Evolutionary conservation across 1,284 basidiomycete genomes (phyloP).

Genomic region (Pascua sp.): DNA sequence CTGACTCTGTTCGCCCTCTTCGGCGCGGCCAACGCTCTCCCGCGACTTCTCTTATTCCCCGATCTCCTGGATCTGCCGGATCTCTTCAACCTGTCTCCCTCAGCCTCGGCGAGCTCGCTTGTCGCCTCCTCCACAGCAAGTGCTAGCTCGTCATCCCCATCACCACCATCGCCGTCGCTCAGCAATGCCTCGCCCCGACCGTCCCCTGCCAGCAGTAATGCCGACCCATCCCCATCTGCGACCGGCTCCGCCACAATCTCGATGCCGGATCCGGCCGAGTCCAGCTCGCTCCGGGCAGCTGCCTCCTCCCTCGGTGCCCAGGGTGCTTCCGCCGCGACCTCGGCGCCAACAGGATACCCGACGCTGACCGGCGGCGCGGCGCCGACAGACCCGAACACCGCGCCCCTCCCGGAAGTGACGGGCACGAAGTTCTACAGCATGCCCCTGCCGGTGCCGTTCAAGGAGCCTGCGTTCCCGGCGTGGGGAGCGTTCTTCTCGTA

Average conservation of each 20-base stretch:
- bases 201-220: neutral
- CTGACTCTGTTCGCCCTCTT: too few relatives aligned
- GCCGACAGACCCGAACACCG: neutral
- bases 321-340: neutral
- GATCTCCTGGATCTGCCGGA: too few relatives aligned
- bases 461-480: neutral
- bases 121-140: too few relatives aligned
- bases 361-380: conserved; percentile 1
- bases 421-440: neutral
- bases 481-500: conserved; percentile 3
- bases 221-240: neutral
- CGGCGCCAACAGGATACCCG: neutral
- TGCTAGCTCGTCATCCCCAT: too few relatives aligned
- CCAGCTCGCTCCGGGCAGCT: neutral
- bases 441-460: neutral
- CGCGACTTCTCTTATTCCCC: too few relatives aligned
- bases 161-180: too few relatives aligned
- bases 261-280: neutral
- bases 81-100: too few relatives aligned
- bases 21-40: too few relatives aligned
- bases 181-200: too few relatives aligned
- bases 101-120: too few relatives aligned
- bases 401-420: neutral
- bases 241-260: neutral
- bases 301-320: neutral